These are phyloP conservation scores for Taxillus chinensis DNA, from an alignment of 164 flowering plant genomes.

Conservation along the genomic window DNA sequence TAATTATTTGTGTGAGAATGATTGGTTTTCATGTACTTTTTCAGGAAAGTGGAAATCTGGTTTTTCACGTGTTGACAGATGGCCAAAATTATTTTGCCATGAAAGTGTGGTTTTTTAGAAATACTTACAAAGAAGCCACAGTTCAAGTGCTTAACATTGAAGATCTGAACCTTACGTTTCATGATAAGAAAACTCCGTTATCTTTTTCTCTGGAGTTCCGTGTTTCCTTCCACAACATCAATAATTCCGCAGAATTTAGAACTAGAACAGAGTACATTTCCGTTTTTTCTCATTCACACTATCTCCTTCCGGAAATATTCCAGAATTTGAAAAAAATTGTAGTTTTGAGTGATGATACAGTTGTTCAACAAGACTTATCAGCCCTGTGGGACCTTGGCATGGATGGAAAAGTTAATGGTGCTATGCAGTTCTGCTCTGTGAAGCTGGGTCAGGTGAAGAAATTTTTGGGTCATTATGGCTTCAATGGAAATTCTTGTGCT, in stretches of 20 bases:
- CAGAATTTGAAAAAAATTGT: constrained; percentile 54
- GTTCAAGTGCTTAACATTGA: constrained; percentile 73
- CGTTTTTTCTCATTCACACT: constrained; percentile 61
- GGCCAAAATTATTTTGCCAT: constrained; percentile 71
- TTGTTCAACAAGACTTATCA: constrained; percentile 76
- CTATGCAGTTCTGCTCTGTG: constrained; percentile 46
- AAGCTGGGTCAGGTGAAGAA: constrained; percentile 50
- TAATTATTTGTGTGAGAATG: background rate
- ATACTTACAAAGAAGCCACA: constrained; percentile 47
- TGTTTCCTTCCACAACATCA: constrained; percentile 38
- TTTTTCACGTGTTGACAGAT: constrained; percentile 87
- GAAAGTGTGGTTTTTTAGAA: constrained; percentile 67
- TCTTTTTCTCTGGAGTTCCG: constrained; percentile 70
- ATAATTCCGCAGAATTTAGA: constrained; percentile 13
- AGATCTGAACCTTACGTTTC: constrained; percentile 29
- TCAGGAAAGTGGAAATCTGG: constrained; percentile 70
- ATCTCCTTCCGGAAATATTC: constrained; percentile 69
- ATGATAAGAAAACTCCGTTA: constrained; percentile 13
- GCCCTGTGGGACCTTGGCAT: constrained; percentile 69
- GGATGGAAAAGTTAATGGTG: constrained; percentile 84
- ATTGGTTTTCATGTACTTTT: constrained; percentile 14
- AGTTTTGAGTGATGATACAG: constrained; percentile 79
- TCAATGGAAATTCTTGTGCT: constrained; percentile 44
- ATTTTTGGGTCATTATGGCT: constrained; percentile 28
- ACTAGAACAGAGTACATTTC: constrained; percentile 59